Conservation (phyloP, 2,329 filamentous ascomycete genomes). For the Aspergillus cejpii region DNA sequence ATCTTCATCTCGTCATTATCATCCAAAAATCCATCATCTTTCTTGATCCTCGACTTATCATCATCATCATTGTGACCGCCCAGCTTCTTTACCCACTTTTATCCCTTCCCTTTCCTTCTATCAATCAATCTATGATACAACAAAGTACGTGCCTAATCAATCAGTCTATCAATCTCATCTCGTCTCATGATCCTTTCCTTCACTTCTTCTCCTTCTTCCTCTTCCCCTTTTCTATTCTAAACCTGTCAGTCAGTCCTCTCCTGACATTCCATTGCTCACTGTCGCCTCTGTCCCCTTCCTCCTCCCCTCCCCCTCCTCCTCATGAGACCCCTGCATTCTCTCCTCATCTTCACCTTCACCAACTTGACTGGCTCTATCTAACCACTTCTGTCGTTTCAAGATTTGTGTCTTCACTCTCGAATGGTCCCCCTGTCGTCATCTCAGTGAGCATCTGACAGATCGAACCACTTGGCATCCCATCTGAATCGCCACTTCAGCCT, state of each 20-base stretch:
- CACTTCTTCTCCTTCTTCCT: slow-evolving; percentile 2
- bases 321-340: slow-evolving; percentile 1
- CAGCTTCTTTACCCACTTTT: neutral
- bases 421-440: neutral
- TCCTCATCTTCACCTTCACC: neutral
- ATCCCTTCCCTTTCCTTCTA: slow-evolving; percentile 4
- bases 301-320: slow-evolving; percentile 15
- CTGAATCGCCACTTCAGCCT: slow-evolving; percentile 13
- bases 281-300: slow-evolving; percentile 2
- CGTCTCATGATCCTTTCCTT: slow-evolving; percentile 4
- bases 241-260: slow-evolving; percentile 9
- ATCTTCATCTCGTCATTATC: slow-evolving; percentile 4
- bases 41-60: slow-evolving; percentile 5
- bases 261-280: slow-evolving; percentile 3
- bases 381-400: neutral
- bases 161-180: slow-evolving; percentile 10
- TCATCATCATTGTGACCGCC: neutral
- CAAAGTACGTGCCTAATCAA: slow-evolving; percentile 2
- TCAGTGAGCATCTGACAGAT: neutral
- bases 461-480: slow-evolving; percentile 2
- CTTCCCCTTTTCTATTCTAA: neutral
- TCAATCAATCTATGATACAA: slow-evolving; percentile 3
- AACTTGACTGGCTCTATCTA: neutral
- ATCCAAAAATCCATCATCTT: slow-evolving; percentile 5
- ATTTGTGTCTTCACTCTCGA: neutral